phyloP scores from a whole-genome alignment of 306 rosid genomes.

The Comarum palustre region DNA sequence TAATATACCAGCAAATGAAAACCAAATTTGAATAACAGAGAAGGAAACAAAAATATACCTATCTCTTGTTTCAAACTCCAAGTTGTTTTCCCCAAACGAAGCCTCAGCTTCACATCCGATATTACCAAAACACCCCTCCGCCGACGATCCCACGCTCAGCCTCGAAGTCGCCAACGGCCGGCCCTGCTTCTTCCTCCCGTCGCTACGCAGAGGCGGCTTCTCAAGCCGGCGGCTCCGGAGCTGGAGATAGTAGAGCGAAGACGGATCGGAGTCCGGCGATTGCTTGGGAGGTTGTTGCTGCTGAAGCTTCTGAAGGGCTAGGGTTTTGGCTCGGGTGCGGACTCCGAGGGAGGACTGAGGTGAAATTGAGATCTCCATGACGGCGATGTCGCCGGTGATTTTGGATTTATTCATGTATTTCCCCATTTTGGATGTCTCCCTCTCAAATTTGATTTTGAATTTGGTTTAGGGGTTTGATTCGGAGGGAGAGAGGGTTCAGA shows the following conservation, averaged over 20 bases:
- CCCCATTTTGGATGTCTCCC: constrained; percentile 38
- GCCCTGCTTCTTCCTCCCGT: background rate
- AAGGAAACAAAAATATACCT: constrained; percentile 40
- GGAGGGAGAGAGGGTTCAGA: background rate
- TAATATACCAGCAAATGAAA: background rate
- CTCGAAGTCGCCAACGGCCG: constrained; percentile 13
- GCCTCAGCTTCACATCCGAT: constrained; percentile 30
- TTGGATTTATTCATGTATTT: constrained; percentile 80
- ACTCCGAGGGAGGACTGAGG: constrained; percentile 58
- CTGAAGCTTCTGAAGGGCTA: constrained; percentile 53
- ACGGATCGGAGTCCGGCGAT: constrained; percentile 22
- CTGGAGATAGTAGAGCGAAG: constrained; percentile 60
- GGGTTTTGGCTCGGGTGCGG: constrained; percentile 74
- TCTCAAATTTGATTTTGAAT: background rate
- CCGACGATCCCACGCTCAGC: constrained; percentile 20
- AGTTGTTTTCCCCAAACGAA: constrained; percentile 57
- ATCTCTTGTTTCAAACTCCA: constrained; percentile 46
- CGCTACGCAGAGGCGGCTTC: constrained; percentile 34
- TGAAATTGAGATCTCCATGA: constrained; percentile 49
- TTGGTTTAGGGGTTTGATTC: background rate
- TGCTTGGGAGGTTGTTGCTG: constrained; percentile 17
- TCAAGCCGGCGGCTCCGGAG: constrained; percentile 84
- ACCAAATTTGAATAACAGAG: background rate
- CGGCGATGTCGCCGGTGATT: constrained; percentile 47
- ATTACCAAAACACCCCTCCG: constrained; percentile 21